These are phyloP conservation scores for Vicia faba DNA, from an alignment of 306 rosid species.

Conservation along the genomic window DNA sequence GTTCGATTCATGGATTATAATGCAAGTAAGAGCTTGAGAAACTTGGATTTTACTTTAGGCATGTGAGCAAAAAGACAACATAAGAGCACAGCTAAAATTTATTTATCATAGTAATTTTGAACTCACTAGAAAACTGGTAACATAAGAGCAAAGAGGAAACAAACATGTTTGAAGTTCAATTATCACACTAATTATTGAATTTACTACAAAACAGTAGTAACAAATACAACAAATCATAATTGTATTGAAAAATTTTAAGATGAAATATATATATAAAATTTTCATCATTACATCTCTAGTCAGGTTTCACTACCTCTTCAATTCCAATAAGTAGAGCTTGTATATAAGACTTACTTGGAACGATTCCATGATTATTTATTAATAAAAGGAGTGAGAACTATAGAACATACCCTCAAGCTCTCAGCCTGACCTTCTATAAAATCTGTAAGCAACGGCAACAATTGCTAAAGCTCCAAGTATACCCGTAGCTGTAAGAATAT, in stretches of 20 bases:
- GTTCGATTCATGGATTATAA: constrained; percentile 11
- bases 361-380: constrained; percentile 41
- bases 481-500: constrained; percentile 56
- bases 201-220: constrained; percentile 9
- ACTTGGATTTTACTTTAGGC: not conserved
- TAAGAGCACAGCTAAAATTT: not conserved
- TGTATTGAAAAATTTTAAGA: not conserved
- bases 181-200: constrained; percentile 9
- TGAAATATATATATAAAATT: constrained; percentile 15
- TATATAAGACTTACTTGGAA: constrained; percentile 25
- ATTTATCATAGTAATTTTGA: not conserved
- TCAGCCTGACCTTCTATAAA: constrained; percentile 67
- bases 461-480: constrained; percentile 71
- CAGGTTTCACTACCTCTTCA: constrained; percentile 23
- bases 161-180: constrained; percentile 17
- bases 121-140: not conserved
- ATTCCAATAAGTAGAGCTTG: constrained; percentile 38
- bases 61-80: not conserved
- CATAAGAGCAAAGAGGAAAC: constrained; percentile 3
- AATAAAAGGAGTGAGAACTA: constrained; percentile 6
- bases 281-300: constrained; percentile 29
- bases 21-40: not conserved
- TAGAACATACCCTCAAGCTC: constrained; percentile 24
- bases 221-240: constrained; percentile 21
- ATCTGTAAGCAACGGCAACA: constrained; percentile 65